Conservation (phyloP, 164 flowering plant genomes). For the Piper betle region DNA sequence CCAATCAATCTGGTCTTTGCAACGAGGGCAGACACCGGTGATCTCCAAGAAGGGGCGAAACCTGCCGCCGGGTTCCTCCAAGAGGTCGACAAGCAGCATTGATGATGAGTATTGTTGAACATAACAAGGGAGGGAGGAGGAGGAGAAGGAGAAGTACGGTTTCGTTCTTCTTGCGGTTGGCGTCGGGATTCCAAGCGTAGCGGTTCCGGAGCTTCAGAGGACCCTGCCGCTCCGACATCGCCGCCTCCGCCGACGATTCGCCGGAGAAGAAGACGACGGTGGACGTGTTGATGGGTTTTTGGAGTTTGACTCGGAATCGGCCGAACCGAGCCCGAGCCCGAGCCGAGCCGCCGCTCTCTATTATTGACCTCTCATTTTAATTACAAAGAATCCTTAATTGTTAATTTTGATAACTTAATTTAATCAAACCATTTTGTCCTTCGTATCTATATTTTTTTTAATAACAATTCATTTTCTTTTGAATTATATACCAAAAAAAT, state of each 20-base stretch:
- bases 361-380: no score
- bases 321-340: no score
- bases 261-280: background rate
- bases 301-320: no score
- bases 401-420: no score
- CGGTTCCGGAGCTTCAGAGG: conserved; percentile 12
- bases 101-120: background rate
- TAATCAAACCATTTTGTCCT: no score
- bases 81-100: background rate
- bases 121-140: background rate
- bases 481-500: no score
- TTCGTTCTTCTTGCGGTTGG: conserved; percentile 60
- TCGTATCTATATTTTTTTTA: no score
- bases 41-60: conserved; percentile 60
- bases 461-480: no score
- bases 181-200: conserved; percentile 73
- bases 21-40: conserved; percentile 78
- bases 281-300: no score
- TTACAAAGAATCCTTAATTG: no score
- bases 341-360: no score
- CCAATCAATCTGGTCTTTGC: conserved; percentile 91
- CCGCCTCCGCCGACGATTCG: background rate
- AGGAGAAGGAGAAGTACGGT: conserved; percentile 28
- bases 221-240: conserved; percentile 5
- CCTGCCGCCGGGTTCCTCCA: conserved; percentile 80